Evolutionary conservation across 169 alveolate species (phyloP).

Genomic region (Perkinsus olseni): DNA sequence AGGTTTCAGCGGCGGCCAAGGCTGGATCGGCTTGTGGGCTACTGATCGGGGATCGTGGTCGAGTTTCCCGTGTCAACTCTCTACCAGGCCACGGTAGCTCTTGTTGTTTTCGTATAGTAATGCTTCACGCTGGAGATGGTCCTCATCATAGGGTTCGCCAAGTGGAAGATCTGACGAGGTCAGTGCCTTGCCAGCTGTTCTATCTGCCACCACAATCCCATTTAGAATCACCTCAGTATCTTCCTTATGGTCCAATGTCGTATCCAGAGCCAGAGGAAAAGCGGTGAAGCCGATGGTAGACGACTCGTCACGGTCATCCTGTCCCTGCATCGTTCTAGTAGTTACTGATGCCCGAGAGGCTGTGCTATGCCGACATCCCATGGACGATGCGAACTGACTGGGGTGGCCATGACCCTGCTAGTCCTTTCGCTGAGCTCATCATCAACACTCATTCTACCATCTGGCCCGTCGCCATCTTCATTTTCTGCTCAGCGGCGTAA

Average conservation of each 20-base stretch:
- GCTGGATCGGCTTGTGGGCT: no score
- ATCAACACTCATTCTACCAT: not conserved
- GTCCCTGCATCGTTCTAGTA: not conserved
- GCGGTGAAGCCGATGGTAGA: not conserved
- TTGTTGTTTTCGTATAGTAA: no score
- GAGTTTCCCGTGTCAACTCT: no score
- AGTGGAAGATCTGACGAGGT: not conserved
- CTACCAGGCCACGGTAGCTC: no score
- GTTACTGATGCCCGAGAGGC: not conserved
- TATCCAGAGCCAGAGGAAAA: not conserved
- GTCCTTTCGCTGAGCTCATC: not conserved
- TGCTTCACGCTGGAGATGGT: no score
- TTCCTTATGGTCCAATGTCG: not conserved
- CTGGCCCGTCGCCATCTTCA: not conserved
- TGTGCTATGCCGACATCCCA: not conserved
- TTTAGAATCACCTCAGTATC: not conserved
- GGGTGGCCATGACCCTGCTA: not conserved
- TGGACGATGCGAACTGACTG: not conserved
- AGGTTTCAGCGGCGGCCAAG: no score
- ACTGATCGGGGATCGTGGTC: no score
- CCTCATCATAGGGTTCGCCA: no score
- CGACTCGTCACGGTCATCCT: not conserved
- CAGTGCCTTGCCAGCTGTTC: not conserved
- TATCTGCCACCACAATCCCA: not conserved
- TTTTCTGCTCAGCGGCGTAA: not conserved